A percentile compares a stretch with the other conserved stretches of the same genome.
Conservation (phyloP, 768 basidiomycete species). For the Tulasnella sp. region DNA sequence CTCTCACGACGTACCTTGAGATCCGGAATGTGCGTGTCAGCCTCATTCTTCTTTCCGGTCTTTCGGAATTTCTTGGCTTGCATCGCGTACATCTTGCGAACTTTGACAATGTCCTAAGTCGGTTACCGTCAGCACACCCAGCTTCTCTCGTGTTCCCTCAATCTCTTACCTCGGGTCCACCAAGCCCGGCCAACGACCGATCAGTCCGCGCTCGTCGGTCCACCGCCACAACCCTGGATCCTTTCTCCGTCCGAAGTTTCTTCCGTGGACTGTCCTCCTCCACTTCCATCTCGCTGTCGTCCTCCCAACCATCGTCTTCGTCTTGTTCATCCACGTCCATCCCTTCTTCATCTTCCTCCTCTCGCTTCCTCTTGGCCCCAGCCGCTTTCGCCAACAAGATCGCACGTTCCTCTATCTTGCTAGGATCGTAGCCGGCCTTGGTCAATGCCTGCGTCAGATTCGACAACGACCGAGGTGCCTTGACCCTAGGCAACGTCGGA, state of each 20-base stretch:
- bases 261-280: conserved; percentile 31
- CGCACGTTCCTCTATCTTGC: conserved; percentile 80
- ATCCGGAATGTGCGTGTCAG: conserved; percentile 65
- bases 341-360: conserved; percentile 41
- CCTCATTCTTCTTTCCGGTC: conserved; percentile 82
- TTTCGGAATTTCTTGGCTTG: conserved; percentile 75
- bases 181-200: conserved; percentile 67
- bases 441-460: conserved; percentile 75
- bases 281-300: conserved; percentile 35
- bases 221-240: conserved; percentile 35
- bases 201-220: conserved; percentile 53
- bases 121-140: not conserved
- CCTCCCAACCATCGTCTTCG: conserved; percentile 26
- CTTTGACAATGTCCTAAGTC: conserved; percentile 9
- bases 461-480: conserved; percentile 49
- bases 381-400: conserved; percentile 64
- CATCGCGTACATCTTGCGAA: conserved; percentile 67
- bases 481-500: conserved; percentile 59
- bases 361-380: conserved; percentile 54
- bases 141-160: not conserved
- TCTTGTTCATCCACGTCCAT: conserved; percentile 46
- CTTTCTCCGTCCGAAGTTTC: conserved; percentile 18
- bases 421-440: conserved; percentile 83
- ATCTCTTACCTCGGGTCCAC: conserved; percentile 51
- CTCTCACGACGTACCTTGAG: conserved; percentile 57